These are phyloP conservation scores for Rutstroemia sp. DNA, from an alignment of 2,329 filamentous ascomycete genomes.

Conservation along the genomic window DNA sequence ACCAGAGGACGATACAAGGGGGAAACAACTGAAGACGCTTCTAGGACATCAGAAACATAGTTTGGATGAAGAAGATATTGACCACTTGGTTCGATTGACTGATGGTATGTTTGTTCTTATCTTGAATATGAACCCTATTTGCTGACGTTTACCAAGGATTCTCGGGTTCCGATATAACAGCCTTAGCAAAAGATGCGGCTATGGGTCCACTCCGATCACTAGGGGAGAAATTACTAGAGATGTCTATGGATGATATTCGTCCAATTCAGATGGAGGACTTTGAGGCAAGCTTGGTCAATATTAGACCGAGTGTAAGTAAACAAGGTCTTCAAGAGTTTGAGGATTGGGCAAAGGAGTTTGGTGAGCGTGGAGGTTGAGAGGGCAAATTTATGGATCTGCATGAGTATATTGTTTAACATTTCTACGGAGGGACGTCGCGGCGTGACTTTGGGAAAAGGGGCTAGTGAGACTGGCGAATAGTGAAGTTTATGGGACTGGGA, in stretches of 20 bases:
- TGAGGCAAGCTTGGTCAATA: slow-evolving; percentile 71
- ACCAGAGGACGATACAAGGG: slow-evolving; percentile 76
- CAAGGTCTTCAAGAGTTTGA: slow-evolving; percentile 83
- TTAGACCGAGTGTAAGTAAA: slow-evolving; percentile 83
- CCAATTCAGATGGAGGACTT: slow-evolving; percentile 82
- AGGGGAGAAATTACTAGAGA: slow-evolving; percentile 81
- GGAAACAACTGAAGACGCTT: slow-evolving; percentile 69
- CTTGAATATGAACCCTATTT: background rate
- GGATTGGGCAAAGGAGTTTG: slow-evolving; percentile 89
- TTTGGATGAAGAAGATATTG: slow-evolving; percentile 64
- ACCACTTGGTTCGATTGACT: slow-evolving; percentile 68
- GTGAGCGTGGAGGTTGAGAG: slow-evolving; percentile 71
- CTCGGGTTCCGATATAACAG: slow-evolving; percentile 93
- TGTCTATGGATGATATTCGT: slow-evolving; percentile 89
- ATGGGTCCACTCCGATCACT: slow-evolving; percentile 92
- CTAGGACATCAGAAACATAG: slow-evolving; percentile 70
- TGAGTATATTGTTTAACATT: background rate
- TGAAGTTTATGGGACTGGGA: background rate
- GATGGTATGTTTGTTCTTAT: slow-evolving; percentile 38
- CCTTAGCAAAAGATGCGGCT: slow-evolving; percentile 91
- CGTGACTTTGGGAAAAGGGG: background rate
- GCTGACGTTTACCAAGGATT: slow-evolving; percentile 56
- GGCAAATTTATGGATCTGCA: background rate
- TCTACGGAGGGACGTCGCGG: background rate
- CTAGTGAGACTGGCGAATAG: background rate